Evolutionary conservation across 768 basidiomycete species (phyloP).

Genomic region (Suillus ampliporus): DNA sequence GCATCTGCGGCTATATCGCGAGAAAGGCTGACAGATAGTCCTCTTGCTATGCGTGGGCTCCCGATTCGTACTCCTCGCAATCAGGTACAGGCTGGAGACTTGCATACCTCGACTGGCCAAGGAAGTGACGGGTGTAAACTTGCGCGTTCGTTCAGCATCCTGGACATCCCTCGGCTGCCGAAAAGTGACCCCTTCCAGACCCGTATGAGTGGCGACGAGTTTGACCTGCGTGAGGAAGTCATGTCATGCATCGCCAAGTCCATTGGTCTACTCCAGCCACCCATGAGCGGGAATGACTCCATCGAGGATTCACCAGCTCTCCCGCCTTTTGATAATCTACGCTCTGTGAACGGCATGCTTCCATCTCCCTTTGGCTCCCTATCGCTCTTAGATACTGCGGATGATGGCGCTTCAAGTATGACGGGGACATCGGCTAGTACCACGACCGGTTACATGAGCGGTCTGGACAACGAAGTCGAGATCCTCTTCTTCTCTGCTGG

Average conservation of each 20-base stretch:
- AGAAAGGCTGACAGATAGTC: conserved; percentile 32
- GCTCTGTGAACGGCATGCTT: conserved; percentile 44
- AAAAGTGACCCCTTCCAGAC: conserved; percentile 31
- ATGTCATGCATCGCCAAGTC: conserved; percentile 98
- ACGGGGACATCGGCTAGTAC: conserved; percentile 64
- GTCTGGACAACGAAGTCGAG: conserved; percentile 95
- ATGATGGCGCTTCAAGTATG: conserved; percentile 68
- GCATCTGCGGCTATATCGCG: conserved; percentile 28
- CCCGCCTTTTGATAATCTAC: conserved; percentile 50
- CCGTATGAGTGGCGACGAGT: conserved; percentile 62
- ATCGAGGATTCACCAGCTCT: conserved; percentile 70
- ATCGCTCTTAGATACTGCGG: conserved; percentile 72
- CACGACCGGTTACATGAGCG: conserved; percentile 65
- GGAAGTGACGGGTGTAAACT: conserved; percentile 52
- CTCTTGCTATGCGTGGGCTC: conserved; percentile 28
- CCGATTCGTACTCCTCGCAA: conserved; percentile 50
- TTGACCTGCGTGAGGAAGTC: conserved; percentile 94
- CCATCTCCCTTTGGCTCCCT: conserved; percentile 75
- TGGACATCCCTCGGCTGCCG: conserved; percentile 55
- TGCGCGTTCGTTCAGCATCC: conserved; percentile 52
- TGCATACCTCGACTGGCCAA: conserved; percentile 62
- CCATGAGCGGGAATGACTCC: conserved; percentile 71
- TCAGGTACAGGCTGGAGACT: conserved; percentile 78
- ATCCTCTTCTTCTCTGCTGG: conserved; percentile 93
- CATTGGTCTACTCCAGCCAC: conserved; percentile 91